A percentile compares a stretch with the other conserved stretches of the same genome.
These are phyloP conservation scores for Ilyonectria mors-panacis DNA, from an alignment of 2,329 filamentous ascomycete genomes.

Conservation along the genomic window DNA sequence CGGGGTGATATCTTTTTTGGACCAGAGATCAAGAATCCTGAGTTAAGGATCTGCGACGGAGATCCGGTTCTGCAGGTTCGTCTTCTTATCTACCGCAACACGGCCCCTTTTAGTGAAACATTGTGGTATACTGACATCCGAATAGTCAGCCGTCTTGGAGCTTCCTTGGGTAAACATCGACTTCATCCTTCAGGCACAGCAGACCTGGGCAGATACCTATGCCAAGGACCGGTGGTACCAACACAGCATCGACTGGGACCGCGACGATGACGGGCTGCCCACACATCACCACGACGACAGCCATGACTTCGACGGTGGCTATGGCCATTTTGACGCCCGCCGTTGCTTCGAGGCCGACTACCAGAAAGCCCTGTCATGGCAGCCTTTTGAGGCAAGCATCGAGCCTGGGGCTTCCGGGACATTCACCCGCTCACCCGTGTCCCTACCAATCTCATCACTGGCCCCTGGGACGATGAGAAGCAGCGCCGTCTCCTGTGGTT, in stretches of 20 bases:
- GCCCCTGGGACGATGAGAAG: constrained; percentile 59
- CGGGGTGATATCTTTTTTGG: constrained; percentile 32
- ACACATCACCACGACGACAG: constrained; percentile 19
- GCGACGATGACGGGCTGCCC: constrained; percentile 19
- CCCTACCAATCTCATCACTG: constrained; percentile 57
- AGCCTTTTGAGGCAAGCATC: constrained; percentile 38
- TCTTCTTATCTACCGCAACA: constrained; percentile 7
- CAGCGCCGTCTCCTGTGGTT: constrained; percentile 64
- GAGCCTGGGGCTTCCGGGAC: constrained; percentile 50
- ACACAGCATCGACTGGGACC: constrained; percentile 46
- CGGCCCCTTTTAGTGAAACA: neutral
- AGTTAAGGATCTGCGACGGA: constrained; percentile 47
- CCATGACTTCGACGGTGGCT: constrained; percentile 44
- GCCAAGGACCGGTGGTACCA: constrained; percentile 53
- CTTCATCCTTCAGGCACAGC: constrained; percentile 63
- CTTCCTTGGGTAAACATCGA: constrained; percentile 62
- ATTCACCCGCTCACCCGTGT: constrained; percentile 58
- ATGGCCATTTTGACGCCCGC: constrained; percentile 51
- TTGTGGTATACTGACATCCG: constrained; percentile 21
- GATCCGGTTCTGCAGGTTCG: constrained; percentile 63
- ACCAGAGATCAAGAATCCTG: constrained; percentile 21
- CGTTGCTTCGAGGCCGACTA: constrained; percentile 57
- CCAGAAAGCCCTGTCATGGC: constrained; percentile 43
- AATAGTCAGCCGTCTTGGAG: constrained; percentile 60
- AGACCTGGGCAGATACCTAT: constrained; percentile 61